Evolutionary conservation across 2,329 filamentous ascomycete species (phyloP).

Genomic region (Fusarium goolgardi): DNA sequence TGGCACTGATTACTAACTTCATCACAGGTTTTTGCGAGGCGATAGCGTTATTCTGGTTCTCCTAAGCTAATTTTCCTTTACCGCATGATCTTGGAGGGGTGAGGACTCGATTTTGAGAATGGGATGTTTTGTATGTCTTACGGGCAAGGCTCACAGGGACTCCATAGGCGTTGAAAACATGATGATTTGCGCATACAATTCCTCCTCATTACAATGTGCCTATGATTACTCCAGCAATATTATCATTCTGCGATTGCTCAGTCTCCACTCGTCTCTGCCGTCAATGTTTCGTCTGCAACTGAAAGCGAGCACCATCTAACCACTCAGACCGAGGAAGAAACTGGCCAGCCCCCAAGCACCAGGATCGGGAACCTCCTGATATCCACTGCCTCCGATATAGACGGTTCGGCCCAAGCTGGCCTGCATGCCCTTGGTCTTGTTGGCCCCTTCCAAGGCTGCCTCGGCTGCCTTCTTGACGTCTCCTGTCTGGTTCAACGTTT

Average conservation of each 20-base stretch:
- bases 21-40: conserved; percentile 81
- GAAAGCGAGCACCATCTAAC: conserved; percentile 48
- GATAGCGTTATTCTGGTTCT: conserved; percentile 90
- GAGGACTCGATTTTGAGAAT: conserved; percentile 44
- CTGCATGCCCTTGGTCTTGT: conserved; percentile 91
- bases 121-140: conserved; percentile 48
- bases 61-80: conserved; percentile 68
- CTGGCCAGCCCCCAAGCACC: conserved; percentile 81
- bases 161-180: conserved; percentile 56
- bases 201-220: conserved; percentile 15
- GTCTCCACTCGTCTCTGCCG: not conserved
- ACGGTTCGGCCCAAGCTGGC: conserved; percentile 77
- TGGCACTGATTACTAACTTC: conserved; percentile 34
- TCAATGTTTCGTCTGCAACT: not conserved
- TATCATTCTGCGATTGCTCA: not conserved
- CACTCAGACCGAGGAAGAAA: conserved; percentile 79
- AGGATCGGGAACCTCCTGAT: conserved; percentile 65
- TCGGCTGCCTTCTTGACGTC: conserved; percentile 78
- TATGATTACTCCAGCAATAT: conserved; percentile 13
- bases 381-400: conserved; percentile 59
- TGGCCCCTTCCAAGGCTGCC: conserved; percentile 79
- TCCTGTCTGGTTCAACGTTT: conserved; percentile 72
- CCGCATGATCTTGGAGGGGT: conserved; percentile 29
- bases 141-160: conserved; percentile 49
- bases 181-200: conserved; percentile 39